Conservation (phyloP, 2,329 filamentous ascomycete genomes). For the Clarireedia monteithiana region DNA sequence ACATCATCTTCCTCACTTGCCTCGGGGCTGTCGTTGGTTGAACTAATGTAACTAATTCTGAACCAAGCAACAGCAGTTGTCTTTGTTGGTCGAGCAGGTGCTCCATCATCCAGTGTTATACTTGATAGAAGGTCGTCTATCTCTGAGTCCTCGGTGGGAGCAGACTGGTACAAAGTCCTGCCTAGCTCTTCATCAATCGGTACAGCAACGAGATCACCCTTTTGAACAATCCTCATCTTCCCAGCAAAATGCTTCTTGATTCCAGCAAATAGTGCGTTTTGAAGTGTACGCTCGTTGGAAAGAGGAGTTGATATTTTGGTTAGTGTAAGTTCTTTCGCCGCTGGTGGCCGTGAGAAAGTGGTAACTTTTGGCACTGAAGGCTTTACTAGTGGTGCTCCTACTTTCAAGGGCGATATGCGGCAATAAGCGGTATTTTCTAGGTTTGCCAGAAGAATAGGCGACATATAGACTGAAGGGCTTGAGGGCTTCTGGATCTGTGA, state of each 20-base stretch:
- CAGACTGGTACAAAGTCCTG: constrained; percentile 67
- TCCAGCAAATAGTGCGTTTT: constrained; percentile 78
- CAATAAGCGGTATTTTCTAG: constrained; percentile 72
- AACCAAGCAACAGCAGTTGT: constrained; percentile 75
- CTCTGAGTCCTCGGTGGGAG: constrained; percentile 48
- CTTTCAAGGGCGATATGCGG: constrained; percentile 64
- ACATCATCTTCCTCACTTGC: constrained; percentile 53
- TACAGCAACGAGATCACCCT: constrained; percentile 81
- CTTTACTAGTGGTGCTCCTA: constrained; percentile 39
- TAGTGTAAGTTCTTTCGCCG: constrained; percentile 70
- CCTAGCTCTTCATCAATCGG: constrained; percentile 82
- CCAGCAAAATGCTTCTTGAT: constrained; percentile 84
- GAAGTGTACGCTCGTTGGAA: constrained; percentile 76
- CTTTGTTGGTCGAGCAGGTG: constrained; percentile 29
- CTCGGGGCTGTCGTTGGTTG: constrained; percentile 43
- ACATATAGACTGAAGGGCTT: constrained; percentile 62
- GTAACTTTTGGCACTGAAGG: constrained; percentile 49
- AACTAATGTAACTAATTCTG: constrained; percentile 68
- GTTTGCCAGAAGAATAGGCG: constrained; percentile 82
- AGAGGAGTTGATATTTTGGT: constrained; percentile 84
- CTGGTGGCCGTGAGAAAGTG: constrained; percentile 47
- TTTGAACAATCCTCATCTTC: constrained; percentile 73
- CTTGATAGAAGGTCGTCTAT: constrained; percentile 59
- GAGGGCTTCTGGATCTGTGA: constrained; percentile 56
- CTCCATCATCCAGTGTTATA: constrained; percentile 43